A percentile compares a stretch with the other conserved stretches of the same genome.
Conservation (phyloP, 2,329 filamentous ascomycete genomes). For the Dendryphion nanum region DNA sequence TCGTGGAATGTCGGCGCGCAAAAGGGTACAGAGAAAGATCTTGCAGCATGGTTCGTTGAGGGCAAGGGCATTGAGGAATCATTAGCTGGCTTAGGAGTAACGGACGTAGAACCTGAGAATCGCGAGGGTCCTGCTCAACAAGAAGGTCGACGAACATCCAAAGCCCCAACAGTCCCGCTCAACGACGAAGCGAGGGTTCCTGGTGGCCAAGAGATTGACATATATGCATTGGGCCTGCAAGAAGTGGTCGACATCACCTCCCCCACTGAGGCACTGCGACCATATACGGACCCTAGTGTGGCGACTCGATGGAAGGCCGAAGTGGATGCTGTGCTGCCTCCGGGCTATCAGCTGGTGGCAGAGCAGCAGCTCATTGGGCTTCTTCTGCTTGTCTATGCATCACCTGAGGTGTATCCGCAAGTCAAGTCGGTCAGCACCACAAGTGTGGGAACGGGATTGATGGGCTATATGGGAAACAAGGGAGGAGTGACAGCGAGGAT, state of each 20-base stretch:
- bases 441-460: slow-evolving; percentile 81
- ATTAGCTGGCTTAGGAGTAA: slow-evolving; percentile 54
- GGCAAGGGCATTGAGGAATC: slow-evolving; percentile 68
- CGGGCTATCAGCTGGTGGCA: slow-evolving; percentile 72
- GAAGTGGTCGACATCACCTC: slow-evolving; percentile 87
- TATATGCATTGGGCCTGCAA: slow-evolving; percentile 89
- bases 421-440: slow-evolving; percentile 80
- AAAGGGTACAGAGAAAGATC: slow-evolving; percentile 81
- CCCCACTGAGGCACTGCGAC: slow-evolving; percentile 73
- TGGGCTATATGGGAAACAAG: slow-evolving; percentile 96
- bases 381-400: slow-evolving; percentile 80
- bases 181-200: slow-evolving; percentile 49
- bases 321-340: slow-evolving; percentile 70
- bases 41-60: slow-evolving; percentile 83
- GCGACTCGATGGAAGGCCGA: slow-evolving; percentile 79
- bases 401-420: slow-evolving; percentile 69
- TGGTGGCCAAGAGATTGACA: slow-evolving; percentile 68
- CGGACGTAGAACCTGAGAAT: slow-evolving; percentile 28
- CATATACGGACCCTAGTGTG: slow-evolving; percentile 70
- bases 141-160: slow-evolving; percentile 46
- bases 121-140: slow-evolving; percentile 49
- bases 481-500: slow-evolving; percentile 81
- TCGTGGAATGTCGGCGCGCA: slow-evolving; percentile 93
- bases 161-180: slow-evolving; percentile 44
- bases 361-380: slow-evolving; percentile 86